Base-by-base conservation (phyloP, 805 yeast species). In the Hanseniaspora mollemarum region DNA sequence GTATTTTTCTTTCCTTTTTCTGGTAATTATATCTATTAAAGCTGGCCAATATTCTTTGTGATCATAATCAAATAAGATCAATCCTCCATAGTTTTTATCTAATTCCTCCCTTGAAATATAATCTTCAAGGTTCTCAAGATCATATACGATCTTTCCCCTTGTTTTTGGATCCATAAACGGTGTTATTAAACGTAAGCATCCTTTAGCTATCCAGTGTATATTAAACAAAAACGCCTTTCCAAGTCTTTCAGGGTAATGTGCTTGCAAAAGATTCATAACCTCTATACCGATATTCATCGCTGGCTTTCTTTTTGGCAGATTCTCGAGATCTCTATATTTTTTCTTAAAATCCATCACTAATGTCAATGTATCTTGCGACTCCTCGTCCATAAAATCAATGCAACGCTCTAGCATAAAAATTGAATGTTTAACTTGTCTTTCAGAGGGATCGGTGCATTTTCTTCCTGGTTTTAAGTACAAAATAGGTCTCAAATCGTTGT, bases 161-260 rank as follows among this genome's bases (percentile, higher is more conserved):
- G 99, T 92, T 60, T 86, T 68, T 9, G 98, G 96, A 62, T 92
- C 98, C 56, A 92, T 92, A 64, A 92, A 92, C 4, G 99, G 98
- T 59, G 85, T 86, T 18, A n/a, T 13, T 13, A 32, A 7, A n/a
- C 7, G n/a, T 5, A 32, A 32, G n/a, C 7, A 13, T 6, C 7
- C 18, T 25, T 43, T 43, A 5, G 88, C 97, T 51, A 88, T 67
- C 77, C 92, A 84, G 13, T 97, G 97, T 56, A 92, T 87, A 66
- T 92, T 90, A 44, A 94, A 85, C 50, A 92, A 72, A 42, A 88
- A 72, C 0, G 96, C 96, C 62, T 81, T 83, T 36, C 98, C 98
- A 54, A 92, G 72, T 60, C 98, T 77, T 65, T 92, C 98, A 4
- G 98, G 98, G 64, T 92, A 92, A 66, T 92, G 98, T 10, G 94